Evolutionary conservation across 495 filamentous ascomycete species (phyloP), one percentile per base, ranked within the genome.

Genomic region (Xylaria cubensis): DNA sequence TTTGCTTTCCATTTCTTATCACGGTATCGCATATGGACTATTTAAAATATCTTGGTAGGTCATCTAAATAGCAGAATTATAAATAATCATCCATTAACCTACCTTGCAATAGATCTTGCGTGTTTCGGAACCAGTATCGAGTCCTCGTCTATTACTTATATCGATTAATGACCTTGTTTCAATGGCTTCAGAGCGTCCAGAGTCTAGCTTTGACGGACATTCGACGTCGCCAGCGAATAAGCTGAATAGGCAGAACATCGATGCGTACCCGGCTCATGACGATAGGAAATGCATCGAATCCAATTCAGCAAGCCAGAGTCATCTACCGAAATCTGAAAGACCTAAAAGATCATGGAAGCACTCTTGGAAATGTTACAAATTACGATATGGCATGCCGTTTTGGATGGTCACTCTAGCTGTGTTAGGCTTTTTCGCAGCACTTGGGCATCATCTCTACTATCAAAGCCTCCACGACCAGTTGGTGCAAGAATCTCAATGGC

Each of bases 401-500:
- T 0, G 15, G 26, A 56, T 56, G 51, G 21, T 56, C 21, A 8
- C 21, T 24, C 51, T 56, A 12, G 8, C 21, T 29, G 15, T 29
- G 10, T 3, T 56, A 9, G 51, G 51, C 21, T 4, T 56, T 29
- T 26, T 56, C 9, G 24, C 24, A 29, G 32, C 63, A 51, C 24
- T 65, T 63, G 44, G 64, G 44, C 64, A 67, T 39, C 64, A 67
- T 51, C 13, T 67, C 64, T 67, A 67, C 39, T 67, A 67, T 6
- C 41, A 53, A 51, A 34, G 21, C 44, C 24, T 67, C 19, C 42
- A 42, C 24, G 64, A 53, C 17, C 41, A 67, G 26, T 15, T 51
- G 4, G 64, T 67, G 29, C 44, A 67, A 17, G 39, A 67, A 8
- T 12, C 46, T 21, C 44, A 67, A 26, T 67, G 64, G 64, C 64